Conservation (phyloP, 1,284 basidiomycete genomes). For the Fistulinella cinereoalba region DNA sequence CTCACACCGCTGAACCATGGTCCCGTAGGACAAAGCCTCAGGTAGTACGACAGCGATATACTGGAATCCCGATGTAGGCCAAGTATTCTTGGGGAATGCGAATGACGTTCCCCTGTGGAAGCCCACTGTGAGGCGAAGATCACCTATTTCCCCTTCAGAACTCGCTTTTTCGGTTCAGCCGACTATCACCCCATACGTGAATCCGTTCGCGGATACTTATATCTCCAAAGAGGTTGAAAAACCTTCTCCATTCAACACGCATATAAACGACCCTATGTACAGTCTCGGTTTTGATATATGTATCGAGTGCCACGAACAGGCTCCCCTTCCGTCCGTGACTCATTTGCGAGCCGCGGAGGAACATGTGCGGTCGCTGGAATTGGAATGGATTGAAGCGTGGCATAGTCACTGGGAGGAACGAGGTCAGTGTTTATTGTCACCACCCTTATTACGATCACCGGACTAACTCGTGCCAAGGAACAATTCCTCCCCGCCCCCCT, state of each 20-base stretch:
- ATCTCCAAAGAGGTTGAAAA: slow-evolving; percentile 19
- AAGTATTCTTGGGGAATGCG: slow-evolving; percentile 75
- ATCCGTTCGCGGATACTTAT: slow-evolving; percentile 15
- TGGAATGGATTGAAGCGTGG: slow-evolving; percentile 50
- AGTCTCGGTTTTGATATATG: slow-evolving; percentile 77
- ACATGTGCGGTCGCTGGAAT: slow-evolving; percentile 61
- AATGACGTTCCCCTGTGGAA: slow-evolving; percentile 63
- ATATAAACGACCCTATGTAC: slow-evolving; percentile 56
- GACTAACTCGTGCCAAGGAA: slow-evolving; percentile 6
- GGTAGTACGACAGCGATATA: slow-evolving; percentile 41
- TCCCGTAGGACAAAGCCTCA: slow-evolving; percentile 22
- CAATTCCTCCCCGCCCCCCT: slow-evolving; percentile 55
- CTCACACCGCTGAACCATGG: not conserved
- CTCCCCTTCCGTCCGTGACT: slow-evolving; percentile 59
- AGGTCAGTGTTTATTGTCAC: slow-evolving; percentile 4
- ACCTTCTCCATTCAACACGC: slow-evolving; percentile 49
- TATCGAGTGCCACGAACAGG: slow-evolving; percentile 81
- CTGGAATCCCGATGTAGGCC: slow-evolving; percentile 56
- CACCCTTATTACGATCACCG: not conserved
- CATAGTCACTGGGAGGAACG: slow-evolving; percentile 28
- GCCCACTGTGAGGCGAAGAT: slow-evolving; percentile 20
- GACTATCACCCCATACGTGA: slow-evolving; percentile 7
- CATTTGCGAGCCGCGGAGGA: slow-evolving; percentile 70
- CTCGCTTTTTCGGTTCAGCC: slow-evolving; percentile 1
- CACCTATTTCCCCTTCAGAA: slow-evolving; percentile 2